These are phyloP conservation scores for Penicillium sp. DNA, from an alignment of 2,329 filamentous ascomycete species.

Conservation along the genomic window DNA sequence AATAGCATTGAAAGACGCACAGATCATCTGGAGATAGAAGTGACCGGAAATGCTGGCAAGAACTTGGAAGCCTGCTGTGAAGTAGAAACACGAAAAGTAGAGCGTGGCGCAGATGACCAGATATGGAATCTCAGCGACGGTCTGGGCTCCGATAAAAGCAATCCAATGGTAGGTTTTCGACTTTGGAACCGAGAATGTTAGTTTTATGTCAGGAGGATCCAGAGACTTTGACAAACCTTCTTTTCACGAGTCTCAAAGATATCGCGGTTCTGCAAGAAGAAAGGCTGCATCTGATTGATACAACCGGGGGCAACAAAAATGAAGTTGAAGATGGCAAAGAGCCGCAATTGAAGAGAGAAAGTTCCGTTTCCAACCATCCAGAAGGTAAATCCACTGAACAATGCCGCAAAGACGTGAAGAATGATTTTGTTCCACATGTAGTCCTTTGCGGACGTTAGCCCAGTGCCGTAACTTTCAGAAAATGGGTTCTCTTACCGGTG, in stretches of 20 bases:
- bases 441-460: constrained; percentile 22
- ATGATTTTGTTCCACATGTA: constrained; percentile 48
- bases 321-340: constrained; percentile 61
- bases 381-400: constrained; percentile 61
- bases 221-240: constrained; percentile 34
- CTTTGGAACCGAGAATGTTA: constrained; percentile 10
- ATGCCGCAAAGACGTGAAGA: constrained; percentile 52
- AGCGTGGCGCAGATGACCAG: constrained; percentile 44
- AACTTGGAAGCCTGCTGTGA: constrained; percentile 48
- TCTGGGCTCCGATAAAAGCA: constrained; percentile 53
- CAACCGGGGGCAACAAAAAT: constrained; percentile 59
- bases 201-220: background rate
- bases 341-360: constrained; percentile 50
- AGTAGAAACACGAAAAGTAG: constrained; percentile 56
- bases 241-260: constrained; percentile 58
- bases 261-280: constrained; percentile 55
- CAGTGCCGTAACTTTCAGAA: background rate
- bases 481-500: constrained; percentile 21
- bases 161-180: constrained; percentile 59
- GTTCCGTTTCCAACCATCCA: constrained; percentile 55
- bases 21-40: constrained; percentile 40
- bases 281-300: constrained; percentile 56
- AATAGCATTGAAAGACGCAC: constrained; percentile 16
- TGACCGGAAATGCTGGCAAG: constrained; percentile 33
- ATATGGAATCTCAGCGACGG: constrained; percentile 47